Percentiles rank a stretch among this genome's conserved stretches.
Evolutionary conservation across 768 basidiomycete species (phyloP).

Genomic region (Strobilomyces echinocephalus): DNA sequence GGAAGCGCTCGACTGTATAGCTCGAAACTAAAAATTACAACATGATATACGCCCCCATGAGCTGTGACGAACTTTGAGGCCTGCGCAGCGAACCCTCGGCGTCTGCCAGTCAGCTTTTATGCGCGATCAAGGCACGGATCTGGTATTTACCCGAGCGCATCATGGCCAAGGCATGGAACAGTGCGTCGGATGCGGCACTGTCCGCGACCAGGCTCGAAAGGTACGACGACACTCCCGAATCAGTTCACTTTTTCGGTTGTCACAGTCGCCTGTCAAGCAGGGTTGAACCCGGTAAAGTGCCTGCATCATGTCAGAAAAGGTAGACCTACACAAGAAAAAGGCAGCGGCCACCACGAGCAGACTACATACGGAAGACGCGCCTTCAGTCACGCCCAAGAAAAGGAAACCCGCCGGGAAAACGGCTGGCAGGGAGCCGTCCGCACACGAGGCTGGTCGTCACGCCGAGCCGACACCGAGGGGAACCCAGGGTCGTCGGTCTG

Average conservation of each 20-base stretch:
- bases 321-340: slow-evolving; percentile 21
- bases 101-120: neutral
- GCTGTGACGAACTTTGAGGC: no score
- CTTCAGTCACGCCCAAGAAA: slow-evolving; percentile 20
- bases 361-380: slow-evolving; percentile 16
- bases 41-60: no score
- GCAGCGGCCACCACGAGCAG: slow-evolving; percentile 9
- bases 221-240: slow-evolving; percentile 25
- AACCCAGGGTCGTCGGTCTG: slow-evolving; percentile 25
- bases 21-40: slow-evolving; percentile 6
- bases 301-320: slow-evolving; percentile 27
- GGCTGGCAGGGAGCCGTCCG: slow-evolving; percentile 9
- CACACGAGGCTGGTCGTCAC: slow-evolving; percentile 14
- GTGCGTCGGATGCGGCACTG: slow-evolving; percentile 13
- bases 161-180: neutral
- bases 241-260: slow-evolving; percentile 14
- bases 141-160: neutral
- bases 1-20: neutral
- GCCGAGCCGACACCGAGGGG: slow-evolving; percentile 15
- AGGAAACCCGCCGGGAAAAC: slow-evolving; percentile 23
- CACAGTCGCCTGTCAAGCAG: slow-evolving; percentile 13
- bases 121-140: neutral
- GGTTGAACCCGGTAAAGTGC: slow-evolving; percentile 4
- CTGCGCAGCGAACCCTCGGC: no score
- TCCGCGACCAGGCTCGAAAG: slow-evolving; percentile 15